phyloP scores from a whole-genome alignment of 768 basidiomycete genomes.

The Russula sp. region DNA sequence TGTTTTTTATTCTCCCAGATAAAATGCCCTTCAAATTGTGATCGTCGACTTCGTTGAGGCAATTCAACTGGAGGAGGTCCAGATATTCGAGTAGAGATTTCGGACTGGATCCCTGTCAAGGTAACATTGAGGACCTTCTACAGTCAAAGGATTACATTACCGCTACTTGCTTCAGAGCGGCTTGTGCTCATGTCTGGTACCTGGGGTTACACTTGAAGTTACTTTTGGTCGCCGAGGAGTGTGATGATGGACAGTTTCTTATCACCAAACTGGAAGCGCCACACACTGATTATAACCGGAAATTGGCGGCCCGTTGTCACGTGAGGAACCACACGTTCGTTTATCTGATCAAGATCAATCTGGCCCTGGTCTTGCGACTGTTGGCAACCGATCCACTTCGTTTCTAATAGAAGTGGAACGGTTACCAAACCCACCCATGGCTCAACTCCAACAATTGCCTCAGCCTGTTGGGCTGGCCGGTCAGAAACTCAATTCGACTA shows the following conservation, averaged over 20 bases:
- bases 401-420: too few species aligned
- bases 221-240: neutral
- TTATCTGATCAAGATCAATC: too few species aligned
- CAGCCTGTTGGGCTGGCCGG: too few species aligned
- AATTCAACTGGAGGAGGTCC: constrained; percentile 51
- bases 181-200: constrained; percentile 12
- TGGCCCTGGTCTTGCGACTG: too few species aligned
- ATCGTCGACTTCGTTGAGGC: constrained; percentile 59
- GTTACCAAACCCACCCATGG: too few species aligned
- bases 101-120: constrained; percentile 10
- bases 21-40: constrained; percentile 57
- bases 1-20: constrained; percentile 45
- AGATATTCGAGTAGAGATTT: constrained; percentile 25
- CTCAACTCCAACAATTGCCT: too few species aligned
- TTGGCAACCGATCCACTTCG: too few species aligned
- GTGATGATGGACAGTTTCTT: neutral
- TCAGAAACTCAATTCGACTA: too few species aligned
- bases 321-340: too few species aligned
- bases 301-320: neutral
- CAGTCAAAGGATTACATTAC: neutral
- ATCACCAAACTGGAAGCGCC: neutral
- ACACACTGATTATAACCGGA: neutral
- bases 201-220: neutral
- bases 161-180: constrained; percentile 20
- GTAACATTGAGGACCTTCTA: neutral